Base-by-base conservation (phyloP, 2,329 filamentous ascomycete genomes). In the Mollisia scopiformis region DNA sequence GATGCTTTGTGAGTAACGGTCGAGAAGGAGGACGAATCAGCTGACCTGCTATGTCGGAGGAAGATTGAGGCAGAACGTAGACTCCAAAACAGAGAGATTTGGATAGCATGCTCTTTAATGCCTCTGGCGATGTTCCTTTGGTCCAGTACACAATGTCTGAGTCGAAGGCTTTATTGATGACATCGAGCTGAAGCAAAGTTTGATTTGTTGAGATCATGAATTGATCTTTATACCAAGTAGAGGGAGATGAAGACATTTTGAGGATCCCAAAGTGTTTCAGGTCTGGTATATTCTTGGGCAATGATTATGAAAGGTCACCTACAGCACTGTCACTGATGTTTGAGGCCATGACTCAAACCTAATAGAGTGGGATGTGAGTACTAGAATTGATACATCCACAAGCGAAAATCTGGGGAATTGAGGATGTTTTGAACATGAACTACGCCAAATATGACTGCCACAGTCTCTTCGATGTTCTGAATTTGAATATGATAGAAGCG, bases 31-130 rank as follows among this genome's bases (percentile, higher is more conserved):
- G 39, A 19, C 19, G 19, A 19, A 23, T 43, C 39, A 23, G 23
- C 66, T 23, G 65, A 74, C 75, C 71, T 54, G 73, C 72, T 49
- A 74, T 69, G 35, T 68, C 65, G 19, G 71, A 69, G 5, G 69
- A 72, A 5, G 73, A 72, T 23, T 68, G 49, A 3, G 71, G 72
- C 23, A 73, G 69, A 50, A 68, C 67, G 66, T 87, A 90, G 5
- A 90, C 68, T 13, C 82, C 84, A 35, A 89, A 76, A 58, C 84
- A 87, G 35, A 89, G 71, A 37, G 83, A 88, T 61, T 84, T 83
- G 51, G 82, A 74, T 13, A 89, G 71, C 63, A 84, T 81, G 61
- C 78, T 79, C 57, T 78, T 75, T 58, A 88, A 75, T 33, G 76
- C 73, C 0, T 76, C 73, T 21, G 39, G 39, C 10, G 39, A 19